Percentiles rank a stretch among this genome's conserved stretches.
These are phyloP conservation scores for Fusarium phyllophilum DNA, from an alignment of 2,329 filamentous ascomycete genomes.

Conservation along the genomic window DNA sequence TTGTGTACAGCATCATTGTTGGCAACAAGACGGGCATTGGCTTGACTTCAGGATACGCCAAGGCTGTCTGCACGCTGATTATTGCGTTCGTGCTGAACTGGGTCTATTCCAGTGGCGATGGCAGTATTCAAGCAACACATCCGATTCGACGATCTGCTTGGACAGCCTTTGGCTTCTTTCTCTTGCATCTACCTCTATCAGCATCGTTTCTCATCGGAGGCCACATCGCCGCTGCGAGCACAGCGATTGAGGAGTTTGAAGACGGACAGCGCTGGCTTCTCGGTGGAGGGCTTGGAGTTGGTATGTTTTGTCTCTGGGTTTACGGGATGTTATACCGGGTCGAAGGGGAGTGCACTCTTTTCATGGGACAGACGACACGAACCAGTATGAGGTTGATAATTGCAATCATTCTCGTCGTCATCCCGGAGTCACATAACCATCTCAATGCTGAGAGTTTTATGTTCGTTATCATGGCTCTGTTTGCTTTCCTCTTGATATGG, in stretches of 20 bases:
- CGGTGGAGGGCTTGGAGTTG: slow-evolving; percentile 57
- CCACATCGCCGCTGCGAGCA: slow-evolving; percentile 56
- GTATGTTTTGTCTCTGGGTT: slow-evolving; percentile 56
- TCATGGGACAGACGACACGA: slow-evolving; percentile 49
- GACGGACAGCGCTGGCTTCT: slow-evolving; percentile 59
- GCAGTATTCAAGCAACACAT: slow-evolving; percentile 55
- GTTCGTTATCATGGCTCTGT: slow-evolving; percentile 55
- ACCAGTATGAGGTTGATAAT: slow-evolving; percentile 50
- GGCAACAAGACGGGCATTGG: slow-evolving; percentile 58
- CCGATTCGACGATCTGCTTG: slow-evolving; percentile 56
- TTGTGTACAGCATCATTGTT: slow-evolving; percentile 60
- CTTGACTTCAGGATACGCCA: slow-evolving; percentile 54
- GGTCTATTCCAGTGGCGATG: slow-evolving; percentile 61
- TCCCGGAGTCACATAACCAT: slow-evolving; percentile 50
- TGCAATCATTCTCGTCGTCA: slow-evolving; percentile 47
- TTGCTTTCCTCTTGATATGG: slow-evolving; percentile 56
- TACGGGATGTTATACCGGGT: slow-evolving; percentile 55
- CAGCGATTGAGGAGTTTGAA: slow-evolving; percentile 52
- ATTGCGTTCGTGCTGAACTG: slow-evolving; percentile 63
- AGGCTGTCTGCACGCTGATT: slow-evolving; percentile 59
- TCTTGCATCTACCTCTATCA: slow-evolving; percentile 57
- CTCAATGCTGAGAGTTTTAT: slow-evolving; percentile 50
- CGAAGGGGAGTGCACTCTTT: slow-evolving; percentile 48
- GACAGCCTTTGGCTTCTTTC: slow-evolving; percentile 57
- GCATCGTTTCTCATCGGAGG: slow-evolving; percentile 59